phyloP scores from a whole-genome alignment of 257 asterid genomes.

The Solanum clarkiae region DNA sequence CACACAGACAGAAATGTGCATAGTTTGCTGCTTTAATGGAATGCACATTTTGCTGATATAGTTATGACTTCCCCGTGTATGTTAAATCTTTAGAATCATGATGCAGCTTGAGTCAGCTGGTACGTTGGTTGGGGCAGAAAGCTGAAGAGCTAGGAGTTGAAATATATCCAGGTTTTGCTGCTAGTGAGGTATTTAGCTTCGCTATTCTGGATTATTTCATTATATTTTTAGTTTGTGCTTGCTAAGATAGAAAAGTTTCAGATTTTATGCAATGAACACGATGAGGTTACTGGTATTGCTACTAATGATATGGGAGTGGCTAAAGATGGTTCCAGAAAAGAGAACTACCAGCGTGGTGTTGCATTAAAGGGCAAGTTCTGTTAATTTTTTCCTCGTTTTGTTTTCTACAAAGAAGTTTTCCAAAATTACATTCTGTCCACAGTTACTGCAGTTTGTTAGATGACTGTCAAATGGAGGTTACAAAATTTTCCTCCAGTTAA shows the following conservation, averaged over 20 bases:
- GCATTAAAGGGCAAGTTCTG: constrained; percentile 67
- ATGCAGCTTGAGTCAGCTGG: constrained; percentile 87
- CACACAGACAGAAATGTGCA: not conserved
- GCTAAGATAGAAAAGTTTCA: constrained; percentile 10
- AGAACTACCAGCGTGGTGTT: constrained; percentile 82
- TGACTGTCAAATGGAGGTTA: not conserved
- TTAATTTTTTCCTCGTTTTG: not conserved
- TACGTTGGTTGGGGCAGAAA: constrained; percentile 84
- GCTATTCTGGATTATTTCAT: not conserved
- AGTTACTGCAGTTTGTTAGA: not conserved
- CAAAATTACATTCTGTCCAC: not conserved
- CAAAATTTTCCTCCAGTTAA: not conserved
- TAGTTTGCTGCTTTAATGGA: not conserved
- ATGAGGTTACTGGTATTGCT: constrained; percentile 80
- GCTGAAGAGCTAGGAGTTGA: constrained; percentile 98
- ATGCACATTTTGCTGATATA: not conserved
- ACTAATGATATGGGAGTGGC: constrained; percentile 98
- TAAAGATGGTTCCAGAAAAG: constrained; percentile 72
- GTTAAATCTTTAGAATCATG: constrained; percentile 6
- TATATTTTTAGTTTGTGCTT: constrained; percentile 2
- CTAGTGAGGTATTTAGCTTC: constrained; percentile 65
- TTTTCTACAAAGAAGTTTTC: not conserved
- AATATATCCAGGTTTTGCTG: constrained; percentile 98
- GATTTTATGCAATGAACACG: constrained; percentile 53
- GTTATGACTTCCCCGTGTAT: not conserved